These are phyloP conservation scores for Sphaerosporella brunnea DNA, from an alignment of 495 filamentous ascomycete species.

Conservation along the genomic window DNA sequence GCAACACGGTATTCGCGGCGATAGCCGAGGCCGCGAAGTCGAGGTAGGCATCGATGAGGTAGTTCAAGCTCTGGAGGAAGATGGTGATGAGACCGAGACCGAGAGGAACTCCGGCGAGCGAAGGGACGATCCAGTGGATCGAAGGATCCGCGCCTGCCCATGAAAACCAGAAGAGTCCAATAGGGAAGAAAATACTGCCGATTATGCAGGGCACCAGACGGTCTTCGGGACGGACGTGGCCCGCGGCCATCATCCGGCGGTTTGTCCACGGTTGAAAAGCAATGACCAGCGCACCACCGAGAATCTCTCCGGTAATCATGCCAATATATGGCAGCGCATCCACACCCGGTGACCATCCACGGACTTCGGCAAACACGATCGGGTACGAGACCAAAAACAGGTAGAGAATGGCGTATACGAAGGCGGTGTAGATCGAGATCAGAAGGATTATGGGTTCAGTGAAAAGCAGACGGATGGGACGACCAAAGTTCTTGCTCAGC, in stretches of 20 bases:
- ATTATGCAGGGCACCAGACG: conserved; percentile 61
- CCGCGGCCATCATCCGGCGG: conserved; percentile 50
- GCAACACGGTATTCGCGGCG: conserved; percentile 75
- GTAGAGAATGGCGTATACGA: conserved; percentile 81
- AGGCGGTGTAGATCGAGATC: conserved; percentile 80
- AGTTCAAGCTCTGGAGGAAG: conserved; percentile 72
- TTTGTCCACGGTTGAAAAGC: conserved; percentile 42
- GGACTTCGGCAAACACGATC: conserved; percentile 51
- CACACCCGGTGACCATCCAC: conserved; percentile 47
- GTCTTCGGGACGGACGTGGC: conserved; percentile 70
- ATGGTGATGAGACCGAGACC: conserved; percentile 54
- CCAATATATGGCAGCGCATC: conserved; percentile 64
- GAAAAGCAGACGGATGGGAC: conserved; percentile 69
- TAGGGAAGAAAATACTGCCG: conserved; percentile 54
- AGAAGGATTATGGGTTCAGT: conserved; percentile 90
- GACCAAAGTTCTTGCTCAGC: conserved; percentile 63
- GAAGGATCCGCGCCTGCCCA: conserved; percentile 42
- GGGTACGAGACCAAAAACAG: conserved; percentile 43
- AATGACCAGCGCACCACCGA: conserved; percentile 42
- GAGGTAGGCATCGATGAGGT: conserved; percentile 74
- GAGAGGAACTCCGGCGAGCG: conserved; percentile 44
- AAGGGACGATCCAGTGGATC: conserved; percentile 71
- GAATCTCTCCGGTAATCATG: conserved; percentile 55
- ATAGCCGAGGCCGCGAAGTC: conserved; percentile 83
- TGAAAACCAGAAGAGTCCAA: conserved; percentile 47